Evolutionary conservation across 345 rosid species (phyloP), one percentile per base, ranked within the genome.

Genomic region (Aethionema arabicum): DNA sequence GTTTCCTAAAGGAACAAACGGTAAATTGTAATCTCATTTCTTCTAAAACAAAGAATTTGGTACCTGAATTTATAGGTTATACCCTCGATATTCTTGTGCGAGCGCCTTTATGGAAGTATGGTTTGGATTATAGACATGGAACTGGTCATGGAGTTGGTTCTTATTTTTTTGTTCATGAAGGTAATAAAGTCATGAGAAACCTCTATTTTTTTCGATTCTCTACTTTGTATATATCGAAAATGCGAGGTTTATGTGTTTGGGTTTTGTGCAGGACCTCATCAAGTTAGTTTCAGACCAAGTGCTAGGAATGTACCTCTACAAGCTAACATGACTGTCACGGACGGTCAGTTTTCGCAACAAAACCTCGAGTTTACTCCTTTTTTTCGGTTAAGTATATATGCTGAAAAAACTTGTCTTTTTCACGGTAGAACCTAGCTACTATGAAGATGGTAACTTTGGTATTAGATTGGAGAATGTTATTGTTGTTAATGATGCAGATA

Each of bases 111-210:
- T 90, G 97, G 97, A 83, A 83, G 74, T 35, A 84, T 52, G 99
- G 99, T 45, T 95, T 95, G 72, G 96, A 90, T 79, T 95, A 88
- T 73, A 84, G 92, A 44, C 99, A 95, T 61, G 99, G 96, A 37
- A 95, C 99, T 58, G 99, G 99, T 65, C 99, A 95, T 76, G 97
- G 99, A 64, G 78, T 95, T 38, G 99, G 99, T 32, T 95, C 99
- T 67, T 95, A 85, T 77, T 79, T 95, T 52, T 83, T 71, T 42
- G 97, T 95, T 71, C 99, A 95, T 80, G 99, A 90, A 86, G 99
- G 99, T 79, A 21, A 21, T 21, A 21, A 65, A 66, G 81, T 65
- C 35, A 61, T 76, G 51, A 62, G 37, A 15, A 50, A 32, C 33
- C 31, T 54, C 12, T 21, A 40, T 32, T 56, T n/a, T n/a, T n/a